Base-by-base conservation (phyloP, 441 rosid genomes). In the Pelargonium myrrhifolium region DNA sequence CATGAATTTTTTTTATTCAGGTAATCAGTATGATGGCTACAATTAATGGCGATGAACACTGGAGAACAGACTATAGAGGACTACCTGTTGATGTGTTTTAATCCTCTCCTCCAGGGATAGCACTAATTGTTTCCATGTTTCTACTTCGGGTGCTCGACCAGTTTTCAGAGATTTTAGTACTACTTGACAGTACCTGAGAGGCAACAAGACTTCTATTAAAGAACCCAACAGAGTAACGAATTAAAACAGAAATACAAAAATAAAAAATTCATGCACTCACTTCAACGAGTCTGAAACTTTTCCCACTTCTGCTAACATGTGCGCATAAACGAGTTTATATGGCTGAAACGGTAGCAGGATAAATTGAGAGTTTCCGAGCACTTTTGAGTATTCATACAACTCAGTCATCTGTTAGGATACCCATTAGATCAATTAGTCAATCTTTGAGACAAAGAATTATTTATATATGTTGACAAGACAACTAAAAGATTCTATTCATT, bases 141-240 rank as follows among this genome's bases (percentile, higher is more conserved):
- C 99, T 68, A 86, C 86, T 81, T 89, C 94, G 15, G 92, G 83
- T 59, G 89, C 72, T 77, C 98, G 87, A 35, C 90, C 90, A 63
- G 91, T 87, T 81, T 90, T 94, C 68, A 94, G 78, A 74, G 96
- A 88, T 78, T 86, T 94, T 71, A 69, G 70, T 64, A 88, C 75
- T 47, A 96, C 92, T 80, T 94, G 99, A 78, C 98, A 94, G 70
- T 94, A 94, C 86, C 99, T 94, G 58, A 51, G 76, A 74, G 66
- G 69, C 37, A 74, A 71, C 67, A 62, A 64, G 24, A 71, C 69
- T 21, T 20, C 35, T 17, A 63, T 74, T 69, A 74, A 68, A 71
- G 35, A 47, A 68, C 71, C 65, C 26, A 22, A 72, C 72, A 21
- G 68, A 68, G 65, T 15, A 68, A 71, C 66, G 60, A 60, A 35